These are phyloP conservation scores for Elsinoe arachidis DNA, from an alignment of 2,329 filamentous ascomycete species.

Conservation along the genomic window DNA sequence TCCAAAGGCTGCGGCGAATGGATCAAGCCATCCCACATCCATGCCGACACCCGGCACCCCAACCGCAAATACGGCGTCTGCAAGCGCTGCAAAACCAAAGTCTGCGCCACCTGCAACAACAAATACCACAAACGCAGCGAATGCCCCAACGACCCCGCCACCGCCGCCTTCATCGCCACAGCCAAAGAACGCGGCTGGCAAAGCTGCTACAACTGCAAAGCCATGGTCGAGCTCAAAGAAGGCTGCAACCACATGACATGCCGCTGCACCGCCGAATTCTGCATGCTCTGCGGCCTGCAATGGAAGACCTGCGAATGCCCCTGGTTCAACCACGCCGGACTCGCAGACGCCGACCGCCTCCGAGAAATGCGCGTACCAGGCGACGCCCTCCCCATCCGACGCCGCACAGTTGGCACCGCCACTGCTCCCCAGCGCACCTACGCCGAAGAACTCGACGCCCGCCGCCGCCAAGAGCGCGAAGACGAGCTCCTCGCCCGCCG, in stretches of 20 bases:
- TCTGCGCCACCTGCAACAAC: conserved; percentile 65
- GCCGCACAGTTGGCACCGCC: conserved; percentile 20
- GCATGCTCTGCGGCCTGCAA: conserved; percentile 71
- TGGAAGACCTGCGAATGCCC: conserved; percentile 81
- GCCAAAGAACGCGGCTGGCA: conserved; percentile 64
- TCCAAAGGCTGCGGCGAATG: conserved; percentile 63
- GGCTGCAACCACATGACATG: conserved; percentile 87
- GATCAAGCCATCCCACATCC: conserved; percentile 66
- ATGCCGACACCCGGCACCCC: conserved; percentile 35
- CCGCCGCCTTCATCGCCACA: conserved; percentile 53
- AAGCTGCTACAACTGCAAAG: conserved; percentile 63
- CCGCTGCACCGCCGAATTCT: conserved; percentile 75
- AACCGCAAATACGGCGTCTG: conserved; percentile 61
- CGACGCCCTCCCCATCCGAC: conserved; percentile 30
- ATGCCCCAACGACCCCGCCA: conserved; percentile 64
- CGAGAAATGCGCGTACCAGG: conserved; percentile 44
- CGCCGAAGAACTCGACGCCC: conserved; percentile 29
- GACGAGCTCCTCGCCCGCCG: conserved; percentile 45
- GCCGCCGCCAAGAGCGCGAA: conserved; percentile 37
- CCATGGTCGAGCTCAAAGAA: conserved; percentile 69
- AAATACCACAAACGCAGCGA: conserved; percentile 62
- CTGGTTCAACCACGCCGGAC: conserved; percentile 58
- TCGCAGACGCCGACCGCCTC: conserved; percentile 45
- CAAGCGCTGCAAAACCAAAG: conserved; percentile 60
- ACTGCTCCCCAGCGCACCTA: conserved; percentile 23